Evolutionary conservation across 2,329 filamentous ascomycete species (phyloP).

Genomic region (Calycina marina): DNA sequence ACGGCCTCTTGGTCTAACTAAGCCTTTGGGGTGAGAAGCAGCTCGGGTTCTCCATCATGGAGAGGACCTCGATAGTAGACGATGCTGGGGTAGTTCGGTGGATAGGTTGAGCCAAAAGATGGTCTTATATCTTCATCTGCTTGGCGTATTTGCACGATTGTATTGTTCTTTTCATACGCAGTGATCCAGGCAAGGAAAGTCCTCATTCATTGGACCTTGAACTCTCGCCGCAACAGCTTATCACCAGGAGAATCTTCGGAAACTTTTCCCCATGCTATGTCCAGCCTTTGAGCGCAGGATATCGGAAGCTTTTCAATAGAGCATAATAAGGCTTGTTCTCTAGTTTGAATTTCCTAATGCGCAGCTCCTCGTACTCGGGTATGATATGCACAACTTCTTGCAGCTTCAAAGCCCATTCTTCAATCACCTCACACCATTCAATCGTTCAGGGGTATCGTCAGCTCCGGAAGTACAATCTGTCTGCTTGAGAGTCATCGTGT

Average conservation of each 20-base stretch:
- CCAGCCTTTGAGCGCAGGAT: background rate
- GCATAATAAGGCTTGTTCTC: background rate
- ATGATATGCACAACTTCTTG: background rate
- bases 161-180: background rate
- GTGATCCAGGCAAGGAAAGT: background rate
- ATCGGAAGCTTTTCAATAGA: background rate
- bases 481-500: background rate
- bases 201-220: background rate
- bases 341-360: background rate
- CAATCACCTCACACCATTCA: background rate
- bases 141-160: background rate
- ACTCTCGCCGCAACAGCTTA: background rate
- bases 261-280: background rate
- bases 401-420: background rate
- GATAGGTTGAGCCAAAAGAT: too few species aligned
- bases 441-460: background rate
- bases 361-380: background rate
- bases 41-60: too few species aligned
- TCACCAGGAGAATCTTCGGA: too few species aligned
- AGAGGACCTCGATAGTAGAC: conserved; percentile 1
- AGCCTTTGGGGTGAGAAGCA: too few species aligned
- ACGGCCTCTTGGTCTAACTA: too few species aligned
- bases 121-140: background rate
- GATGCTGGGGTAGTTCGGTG: background rate
- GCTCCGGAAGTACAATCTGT: background rate